Base-by-base conservation (phyloP, 257 asterid genomes). In the Jaltomata sinuosa region DNA sequence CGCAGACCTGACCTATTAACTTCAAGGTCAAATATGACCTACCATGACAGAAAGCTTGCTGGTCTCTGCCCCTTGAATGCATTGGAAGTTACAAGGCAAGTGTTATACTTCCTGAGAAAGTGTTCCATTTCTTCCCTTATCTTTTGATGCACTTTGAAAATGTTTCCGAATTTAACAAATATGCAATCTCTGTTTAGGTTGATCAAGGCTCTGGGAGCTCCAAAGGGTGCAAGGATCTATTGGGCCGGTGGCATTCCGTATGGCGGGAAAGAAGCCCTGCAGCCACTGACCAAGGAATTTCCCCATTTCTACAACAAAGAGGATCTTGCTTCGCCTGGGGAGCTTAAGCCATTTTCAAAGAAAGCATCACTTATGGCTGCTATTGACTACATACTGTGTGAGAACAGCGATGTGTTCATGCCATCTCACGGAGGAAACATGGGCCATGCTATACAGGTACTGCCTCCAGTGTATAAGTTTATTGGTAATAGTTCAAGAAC, bases 351-450 rank as follows among this genome's bases (percentile, higher is more conserved):
- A 16, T 93, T 92, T 84, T 84, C 87, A 19, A 90, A 89, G 71
- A 93, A 92, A 86, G 96, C 97, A 38, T 96, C 98, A 1, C 10
- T 93, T 54, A 88, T 93, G 95, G 97, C 98, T 71, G 98, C 97
- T 25, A 88, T 96, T 49, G 99, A 96, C 65, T 91, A 91, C 64
- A 92, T 93, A 15, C 94, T 96, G 11, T 94, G 95, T 5, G 98
- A 93, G 90, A 91, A 88, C 27, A 93, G 98, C 80, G 93, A 96
- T 65, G 96, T 92, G 2, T 94, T 94, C 94, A 96, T 96, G 99
- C 97, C 97, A 21, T 96, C 99, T 53, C 99, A 96, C 81, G 98
- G 99, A 31, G 98, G 99, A 85, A 94, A 96, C 77, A 94, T 96
- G 99, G 98, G 98, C 36, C 99, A 92, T 8, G 97, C 97, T 42